A percentile compares a stretch with the other conserved stretches of the same genome.
Evolutionary conservation across 768 basidiomycete genomes (phyloP).

Genomic region (Crassisporium funariophilum): DNA sequence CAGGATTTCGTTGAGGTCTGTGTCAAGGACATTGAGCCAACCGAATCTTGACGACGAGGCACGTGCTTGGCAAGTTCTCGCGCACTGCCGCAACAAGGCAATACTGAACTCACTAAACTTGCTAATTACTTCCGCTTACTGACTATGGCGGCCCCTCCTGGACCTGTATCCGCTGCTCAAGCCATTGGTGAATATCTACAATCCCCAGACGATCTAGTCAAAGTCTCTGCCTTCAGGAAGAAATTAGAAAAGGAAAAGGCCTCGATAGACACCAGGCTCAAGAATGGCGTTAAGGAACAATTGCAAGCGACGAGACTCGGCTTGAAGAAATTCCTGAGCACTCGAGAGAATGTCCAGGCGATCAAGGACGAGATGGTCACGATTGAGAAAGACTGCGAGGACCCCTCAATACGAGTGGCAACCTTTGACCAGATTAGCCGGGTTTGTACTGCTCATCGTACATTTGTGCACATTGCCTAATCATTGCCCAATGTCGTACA

Average conservation of each 20-base stretch:
- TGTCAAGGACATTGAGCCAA: conserved; percentile 19
- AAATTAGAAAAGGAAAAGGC: conserved; percentile 97
- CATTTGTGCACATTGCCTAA: too few species aligned
- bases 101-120: not conserved
- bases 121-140: conserved; percentile 2
- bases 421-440: conserved; percentile 97
- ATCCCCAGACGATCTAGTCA: conserved; percentile 90
- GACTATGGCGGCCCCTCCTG: conserved; percentile 49
- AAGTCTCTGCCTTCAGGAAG: conserved; percentile 86
- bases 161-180: conserved; percentile 73
- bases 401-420: conserved; percentile 73
- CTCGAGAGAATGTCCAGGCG: conserved; percentile 74
- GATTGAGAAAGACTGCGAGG: conserved; percentile 74
- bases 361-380: conserved; percentile 86
- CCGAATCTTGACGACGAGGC: conserved; percentile 1
- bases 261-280: conserved; percentile 87
- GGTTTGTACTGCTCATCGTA: conserved; percentile 47
- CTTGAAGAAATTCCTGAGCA: conserved; percentile 76
- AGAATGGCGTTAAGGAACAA: conserved; percentile 91
- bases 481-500: conserved; percentile 30
- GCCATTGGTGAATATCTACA: conserved; percentile 89
- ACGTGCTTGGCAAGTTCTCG: conserved; percentile 14
- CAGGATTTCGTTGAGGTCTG: conserved; percentile 17
- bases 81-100: too few species aligned
- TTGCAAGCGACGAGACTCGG: conserved; percentile 89